Evolutionary conservation across 148 eudicot genomes (phyloP), one percentile per base, ranked within the genome.

Genomic region (Cornus florida): DNA sequence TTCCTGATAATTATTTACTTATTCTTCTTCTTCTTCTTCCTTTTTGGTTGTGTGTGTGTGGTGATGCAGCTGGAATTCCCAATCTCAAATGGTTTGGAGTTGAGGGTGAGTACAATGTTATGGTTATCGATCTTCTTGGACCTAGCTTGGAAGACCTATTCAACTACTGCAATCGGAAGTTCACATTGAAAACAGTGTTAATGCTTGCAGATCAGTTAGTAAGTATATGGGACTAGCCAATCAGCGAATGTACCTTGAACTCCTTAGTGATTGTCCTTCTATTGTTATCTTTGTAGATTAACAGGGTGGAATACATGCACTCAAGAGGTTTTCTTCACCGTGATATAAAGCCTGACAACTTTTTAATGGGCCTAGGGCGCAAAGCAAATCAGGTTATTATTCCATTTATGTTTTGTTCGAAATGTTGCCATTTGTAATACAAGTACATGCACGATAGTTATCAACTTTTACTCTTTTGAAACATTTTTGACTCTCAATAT

Each of bases 91-190:
- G 84, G 84, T 84, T 41, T 67, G 87, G 87, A 84, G 84, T 81
- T 35, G 87, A 84, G 78, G 81, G 83, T 11, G 84, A 84, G 67
- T 84, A 80, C 75, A 84, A 77, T 80, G 78, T 65, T 67, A 84
- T 84, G 87, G 87, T 78, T 69, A 84, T 84, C 78, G 87, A 84
- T 73, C 87, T 84, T 56, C 84, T 84, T 75, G 87, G 87, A 57
- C 87, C 87, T 28, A 84, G 87, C 79, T 39, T 84, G 71, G 87
- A 84, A 75, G 87, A 84, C 68, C 72, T 84, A 48, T 84, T 81
- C 72, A 84, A 84, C 73, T 84, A 81, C 72, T 84, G 87, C 79
- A 84, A 74, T 72, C 72, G 83, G 69, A 83, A 83, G 69, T 76
- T 83, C 62, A 28, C 86, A 12, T 71, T 83, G 77, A 83, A 79